Evolutionary conservation across 495 filamentous ascomycete species (phyloP), one percentile per base, ranked within the genome.

Genomic region (Penicillium maclennaniae): DNA sequence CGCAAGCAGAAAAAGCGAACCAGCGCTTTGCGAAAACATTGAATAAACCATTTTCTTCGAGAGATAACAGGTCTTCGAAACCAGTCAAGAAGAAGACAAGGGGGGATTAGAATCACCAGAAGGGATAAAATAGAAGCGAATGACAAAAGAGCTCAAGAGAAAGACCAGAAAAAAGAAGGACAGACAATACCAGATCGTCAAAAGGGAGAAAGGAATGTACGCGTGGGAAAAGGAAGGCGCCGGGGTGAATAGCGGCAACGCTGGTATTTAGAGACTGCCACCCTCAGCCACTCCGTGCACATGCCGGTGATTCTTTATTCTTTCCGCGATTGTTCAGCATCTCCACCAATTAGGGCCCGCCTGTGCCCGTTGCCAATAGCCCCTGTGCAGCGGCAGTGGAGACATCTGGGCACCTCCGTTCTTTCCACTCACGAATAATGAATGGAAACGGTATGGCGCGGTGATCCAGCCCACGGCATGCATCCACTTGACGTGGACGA

Each of bases 181-280:
- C 50, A 44, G 55, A 61, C 57, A 63, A 62, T 60, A 21, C 47
- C 53, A 39, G 55, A 63, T 57, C 45, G 57, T 54, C 58, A 58
- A 58, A 54, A 59, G 59, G 49, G 52, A 59, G 58, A 63, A 63
- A 54, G 54, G 63, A 61, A 61, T 59, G 63, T 48, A 51, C 54
- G 54, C 44, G 54, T 59, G 55, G 51, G 56, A 40, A 56, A n/a
- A n/a, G 49, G 45, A 59, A 54, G 27, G 50, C 48, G 58, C 56
- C n/a, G 49, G 56, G 20, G 49, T 9, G 38, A 17, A 25, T 9
- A 20, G 19, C 28, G 28, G 4, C 28, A 9, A 27, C 8, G 28
- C 28, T 27, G 42, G 49, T 52, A 52, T 52, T 52, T 52, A 45
- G 42, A 39, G 17, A n/a, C 16, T 28, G 9, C 19, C 19, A 43